phyloP scores from a whole-genome alignment of 1,284 basidiomycete genomes.

The Heterobasidion occidentale region DNA sequence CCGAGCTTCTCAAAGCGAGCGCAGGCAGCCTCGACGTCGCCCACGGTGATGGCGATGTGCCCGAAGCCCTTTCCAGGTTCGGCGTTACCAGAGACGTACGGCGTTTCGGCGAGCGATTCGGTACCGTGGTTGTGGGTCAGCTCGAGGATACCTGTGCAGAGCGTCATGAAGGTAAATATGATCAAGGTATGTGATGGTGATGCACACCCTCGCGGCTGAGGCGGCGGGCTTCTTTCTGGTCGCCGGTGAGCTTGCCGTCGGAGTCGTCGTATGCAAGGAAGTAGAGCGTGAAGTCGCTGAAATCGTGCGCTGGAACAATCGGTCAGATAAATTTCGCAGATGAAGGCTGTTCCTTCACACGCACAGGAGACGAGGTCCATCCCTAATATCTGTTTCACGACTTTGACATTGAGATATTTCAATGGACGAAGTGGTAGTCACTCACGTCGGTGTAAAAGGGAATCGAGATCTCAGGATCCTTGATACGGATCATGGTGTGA shows the following conservation, averaged over 20 bases:
- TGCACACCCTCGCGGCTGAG: constrained; percentile 59
- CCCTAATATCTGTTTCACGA: constrained; percentile 52
- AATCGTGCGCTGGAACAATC: constrained; percentile 33
- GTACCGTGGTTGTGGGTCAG: constrained; percentile 90
- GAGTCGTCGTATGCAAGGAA: constrained; percentile 74
- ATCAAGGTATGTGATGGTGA: neutral
- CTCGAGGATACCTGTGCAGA: constrained; percentile 62
- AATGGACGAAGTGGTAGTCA: neutral
- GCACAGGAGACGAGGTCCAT: constrained; percentile 76
- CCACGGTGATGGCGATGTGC: constrained; percentile 82
- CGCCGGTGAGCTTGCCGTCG: constrained; percentile 34
- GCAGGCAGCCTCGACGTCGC: constrained; percentile 80
- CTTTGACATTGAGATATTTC: neutral
- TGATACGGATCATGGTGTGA: constrained; percentile 88
- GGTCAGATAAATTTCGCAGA: constrained; percentile 1
- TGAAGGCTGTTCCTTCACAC: constrained; percentile 1
- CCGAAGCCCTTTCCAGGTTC: constrained; percentile 77
- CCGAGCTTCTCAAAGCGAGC: constrained; percentile 77
- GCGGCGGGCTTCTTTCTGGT: constrained; percentile 38
- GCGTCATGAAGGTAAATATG: constrained; percentile 8
- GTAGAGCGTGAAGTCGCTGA: constrained; percentile 67
- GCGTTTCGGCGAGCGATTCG: constrained; percentile 51
- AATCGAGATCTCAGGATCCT: constrained; percentile 77
- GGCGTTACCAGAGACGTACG: constrained; percentile 74
- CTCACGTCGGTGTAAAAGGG: constrained; percentile 67